Conservation (phyloP, 148 eudicot genomes). For the Arctostaphylos glauca region DNA sequence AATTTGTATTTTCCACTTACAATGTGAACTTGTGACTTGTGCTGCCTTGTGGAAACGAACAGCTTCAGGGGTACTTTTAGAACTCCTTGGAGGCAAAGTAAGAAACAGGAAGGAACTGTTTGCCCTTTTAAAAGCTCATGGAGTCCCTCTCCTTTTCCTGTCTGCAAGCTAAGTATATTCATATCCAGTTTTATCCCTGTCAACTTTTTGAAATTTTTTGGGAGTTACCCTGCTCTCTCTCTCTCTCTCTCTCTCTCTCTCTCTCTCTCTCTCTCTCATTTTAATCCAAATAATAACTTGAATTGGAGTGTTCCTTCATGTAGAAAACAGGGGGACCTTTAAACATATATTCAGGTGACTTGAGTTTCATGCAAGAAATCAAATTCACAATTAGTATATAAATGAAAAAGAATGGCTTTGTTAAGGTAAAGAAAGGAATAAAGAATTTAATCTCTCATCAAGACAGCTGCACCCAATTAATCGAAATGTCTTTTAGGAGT, state of each 20-base stretch:
- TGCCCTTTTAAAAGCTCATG: not conserved
- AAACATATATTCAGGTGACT: not conserved
- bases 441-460: not conserved
- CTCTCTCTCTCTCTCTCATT: too few species aligned
- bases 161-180: not conserved
- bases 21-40: too few species aligned
- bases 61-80: not conserved
- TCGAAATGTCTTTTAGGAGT: not conserved
- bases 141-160: not conserved
- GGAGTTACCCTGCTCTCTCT: too few species aligned
- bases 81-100: constrained; percentile 3
- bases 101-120: not conserved
- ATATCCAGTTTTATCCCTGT: not conserved
- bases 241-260: too few species aligned
- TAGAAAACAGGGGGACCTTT: not conserved
- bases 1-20: too few species aligned
- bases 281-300: too few species aligned
- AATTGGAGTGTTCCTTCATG: not conserved
- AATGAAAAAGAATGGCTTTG: not conserved
- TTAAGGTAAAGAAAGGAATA: too few species aligned
- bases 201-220: not conserved
- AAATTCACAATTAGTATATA: not conserved
- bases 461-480: not conserved
- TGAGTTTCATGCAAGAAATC: not conserved
- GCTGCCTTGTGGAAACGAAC: not conserved